Conservation (phyloP, 345 rosid genomes). For the Aquilaria sinensis region DNA sequence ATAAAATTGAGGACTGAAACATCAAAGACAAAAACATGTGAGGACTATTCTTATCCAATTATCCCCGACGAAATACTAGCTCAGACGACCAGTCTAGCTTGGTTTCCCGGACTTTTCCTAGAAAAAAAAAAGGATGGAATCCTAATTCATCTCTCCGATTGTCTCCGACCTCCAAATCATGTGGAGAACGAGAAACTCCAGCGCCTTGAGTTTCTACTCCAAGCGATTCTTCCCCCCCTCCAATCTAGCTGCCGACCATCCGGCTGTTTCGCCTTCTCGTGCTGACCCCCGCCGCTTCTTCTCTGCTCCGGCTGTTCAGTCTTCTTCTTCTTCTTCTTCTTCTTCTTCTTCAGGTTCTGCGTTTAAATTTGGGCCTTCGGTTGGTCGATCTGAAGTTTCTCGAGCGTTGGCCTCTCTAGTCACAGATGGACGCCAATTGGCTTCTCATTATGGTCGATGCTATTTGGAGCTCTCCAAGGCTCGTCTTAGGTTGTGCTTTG, state of each 20-base stretch:
- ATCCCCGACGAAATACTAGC: no score
- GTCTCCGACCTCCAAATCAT: conserved; percentile 4
- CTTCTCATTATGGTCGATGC: conserved; percentile 61
- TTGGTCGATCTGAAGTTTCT: conserved; percentile 29
- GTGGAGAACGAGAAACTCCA: conserved; percentile 39
- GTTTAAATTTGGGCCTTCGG: conserved; percentile 27
- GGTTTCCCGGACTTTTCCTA: not conserved
- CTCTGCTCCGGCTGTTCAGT: conserved; percentile 8
- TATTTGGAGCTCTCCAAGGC: conserved; percentile 98
- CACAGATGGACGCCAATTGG: conserved; percentile 27
- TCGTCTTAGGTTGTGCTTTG: conserved; percentile 60
- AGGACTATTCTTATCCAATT: no score
- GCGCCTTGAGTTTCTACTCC: conserved; percentile 23
- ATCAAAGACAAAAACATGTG: no score
- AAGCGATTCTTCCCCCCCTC: conserved; percentile 20
- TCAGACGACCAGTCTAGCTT: no score
- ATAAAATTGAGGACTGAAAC: no score
- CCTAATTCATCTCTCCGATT: not conserved
- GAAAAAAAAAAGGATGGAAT: not conserved
- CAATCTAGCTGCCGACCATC: conserved; percentile 14
- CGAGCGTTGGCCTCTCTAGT: conserved; percentile 26
- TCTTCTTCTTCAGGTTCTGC: conserved; percentile 20
- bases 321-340: conserved; percentile 14
- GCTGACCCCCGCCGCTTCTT: not conserved
- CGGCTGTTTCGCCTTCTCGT: conserved; percentile 10